Evolutionary conservation across 228 moss, liverwort and hornwort genomes (phyloP).

Genomic region (Sphagnum magellanicum): DNA sequence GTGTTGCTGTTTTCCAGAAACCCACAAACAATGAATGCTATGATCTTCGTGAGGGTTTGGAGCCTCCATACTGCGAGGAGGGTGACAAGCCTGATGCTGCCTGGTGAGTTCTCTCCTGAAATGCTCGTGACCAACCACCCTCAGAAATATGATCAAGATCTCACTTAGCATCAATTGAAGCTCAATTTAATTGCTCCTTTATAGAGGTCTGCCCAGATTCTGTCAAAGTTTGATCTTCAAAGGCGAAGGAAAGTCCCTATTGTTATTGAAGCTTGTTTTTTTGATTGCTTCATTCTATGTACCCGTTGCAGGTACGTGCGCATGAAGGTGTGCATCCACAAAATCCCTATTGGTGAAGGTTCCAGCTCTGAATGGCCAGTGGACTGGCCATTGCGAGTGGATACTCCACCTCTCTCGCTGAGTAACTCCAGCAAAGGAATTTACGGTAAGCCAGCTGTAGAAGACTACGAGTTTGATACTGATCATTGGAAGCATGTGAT

Average conservation of each 20-base stretch:
- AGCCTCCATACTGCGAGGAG: conserved; percentile 65
- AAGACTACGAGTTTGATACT: conserved; percentile 36
- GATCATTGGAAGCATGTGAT: conserved; percentile 55
- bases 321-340: conserved; percentile 54
- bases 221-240: no score
- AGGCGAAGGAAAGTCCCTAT: no score
- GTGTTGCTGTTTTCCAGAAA: conserved; percentile 85
- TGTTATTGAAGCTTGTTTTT: no score
- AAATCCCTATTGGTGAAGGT: conserved; percentile 33
- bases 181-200: no score
- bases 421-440: conserved; percentile 24
- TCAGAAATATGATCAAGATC: no score
- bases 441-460: conserved; percentile 35
- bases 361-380: conserved; percentile 47
- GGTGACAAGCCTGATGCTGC: conserved; percentile 87
- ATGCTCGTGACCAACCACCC: no score
- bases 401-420: conserved; percentile 39
- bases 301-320: conserved; percentile 36
- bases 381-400: conserved; percentile 59
- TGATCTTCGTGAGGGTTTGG: conserved; percentile 26
- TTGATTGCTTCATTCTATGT: no score
- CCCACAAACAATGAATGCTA: conserved; percentile 65
- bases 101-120: conserved; percentile 34
- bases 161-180: no score
- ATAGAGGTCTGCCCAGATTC: no score